Percentiles rank a stretch among this genome's conserved stretches.
Evolutionary conservation across 2,329 filamentous ascomycete genomes (phyloP).

Genomic region (Apiospora phragmitis): DNA sequence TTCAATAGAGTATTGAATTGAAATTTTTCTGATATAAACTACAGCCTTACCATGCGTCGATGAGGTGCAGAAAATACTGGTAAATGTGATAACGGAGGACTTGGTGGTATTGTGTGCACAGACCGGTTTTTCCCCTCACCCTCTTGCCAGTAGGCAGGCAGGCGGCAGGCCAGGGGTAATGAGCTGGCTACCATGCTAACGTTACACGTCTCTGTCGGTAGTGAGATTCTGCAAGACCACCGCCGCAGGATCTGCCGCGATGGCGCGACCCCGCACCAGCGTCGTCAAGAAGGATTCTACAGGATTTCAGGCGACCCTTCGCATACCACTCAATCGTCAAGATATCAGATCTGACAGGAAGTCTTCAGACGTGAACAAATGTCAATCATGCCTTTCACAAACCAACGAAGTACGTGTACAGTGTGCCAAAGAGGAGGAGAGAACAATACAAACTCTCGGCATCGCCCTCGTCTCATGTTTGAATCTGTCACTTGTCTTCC

Average conservation of each 20-base stretch:
- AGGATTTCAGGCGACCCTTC: not conserved
- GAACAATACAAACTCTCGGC: not conserved
- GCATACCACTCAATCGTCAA: not conserved
- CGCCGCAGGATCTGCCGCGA: not conserved
- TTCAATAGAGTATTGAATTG: no score
- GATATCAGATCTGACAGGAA: not conserved
- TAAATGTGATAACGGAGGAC: no score
- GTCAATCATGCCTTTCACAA: not conserved
- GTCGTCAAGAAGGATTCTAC: not conserved
- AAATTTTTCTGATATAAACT: no score
- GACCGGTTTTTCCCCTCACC: no score
- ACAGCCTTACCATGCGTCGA: no score
- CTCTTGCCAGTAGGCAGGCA: no score
- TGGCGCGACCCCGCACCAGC: not conserved
- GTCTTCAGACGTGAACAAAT: not conserved
- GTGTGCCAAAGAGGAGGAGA: not conserved
- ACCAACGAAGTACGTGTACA: not conserved
- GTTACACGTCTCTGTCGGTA: not conserved
- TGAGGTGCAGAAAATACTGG: no score
- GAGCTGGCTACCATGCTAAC: not conserved
- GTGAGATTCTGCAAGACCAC: constrained; percentile 1
- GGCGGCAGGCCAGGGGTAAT: not conserved
- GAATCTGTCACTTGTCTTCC: constrained; percentile 12
- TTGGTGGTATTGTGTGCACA: no score
- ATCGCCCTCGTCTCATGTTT: constrained; percentile 11